These are phyloP conservation scores for Anthostomella pinea DNA, from an alignment of 2,329 filamentous ascomycete species.

Conservation along the genomic window DNA sequence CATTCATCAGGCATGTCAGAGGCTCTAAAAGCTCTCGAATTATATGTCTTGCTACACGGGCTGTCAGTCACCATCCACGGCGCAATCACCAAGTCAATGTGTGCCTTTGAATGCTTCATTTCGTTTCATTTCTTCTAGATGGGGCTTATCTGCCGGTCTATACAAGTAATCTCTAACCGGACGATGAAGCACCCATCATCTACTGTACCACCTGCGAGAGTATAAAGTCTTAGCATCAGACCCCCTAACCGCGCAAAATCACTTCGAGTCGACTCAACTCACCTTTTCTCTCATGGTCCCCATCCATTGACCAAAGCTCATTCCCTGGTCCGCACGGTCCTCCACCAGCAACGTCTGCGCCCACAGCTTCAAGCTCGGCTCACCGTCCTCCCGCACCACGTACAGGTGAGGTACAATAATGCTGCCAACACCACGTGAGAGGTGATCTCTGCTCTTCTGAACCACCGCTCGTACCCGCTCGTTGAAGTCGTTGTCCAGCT, in stretches of 20 bases:
- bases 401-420: constrained; percentile 93
- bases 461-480: constrained; percentile 87
- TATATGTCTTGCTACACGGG: too few species aligned
- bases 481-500: constrained; percentile 94
- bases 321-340: constrained; percentile 88
- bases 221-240: constrained; percentile 9
- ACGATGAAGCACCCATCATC: too few species aligned
- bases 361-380: constrained; percentile 93
- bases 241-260: constrained; percentile 8
- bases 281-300: constrained; percentile 94
- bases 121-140: constrained; percentile 2
- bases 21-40: too few species aligned
- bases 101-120: neutral
- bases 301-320: constrained; percentile 93
- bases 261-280: constrained; percentile 21
- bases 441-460: constrained; percentile 87
- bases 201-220: constrained; percentile 2
- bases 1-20: too few species aligned
- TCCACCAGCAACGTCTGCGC: constrained; percentile 94
- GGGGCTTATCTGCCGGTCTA: neutral
- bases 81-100: too few species aligned
- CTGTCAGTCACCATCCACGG: too few species aligned
- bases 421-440: constrained; percentile 82
- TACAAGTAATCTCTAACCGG: constrained; percentile 3
- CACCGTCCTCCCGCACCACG: constrained; percentile 90